These are phyloP conservation scores for Fomitiporia mediterranea DNA, from an alignment of 1,284 basidiomycete species.

Conservation along the genomic window DNA sequence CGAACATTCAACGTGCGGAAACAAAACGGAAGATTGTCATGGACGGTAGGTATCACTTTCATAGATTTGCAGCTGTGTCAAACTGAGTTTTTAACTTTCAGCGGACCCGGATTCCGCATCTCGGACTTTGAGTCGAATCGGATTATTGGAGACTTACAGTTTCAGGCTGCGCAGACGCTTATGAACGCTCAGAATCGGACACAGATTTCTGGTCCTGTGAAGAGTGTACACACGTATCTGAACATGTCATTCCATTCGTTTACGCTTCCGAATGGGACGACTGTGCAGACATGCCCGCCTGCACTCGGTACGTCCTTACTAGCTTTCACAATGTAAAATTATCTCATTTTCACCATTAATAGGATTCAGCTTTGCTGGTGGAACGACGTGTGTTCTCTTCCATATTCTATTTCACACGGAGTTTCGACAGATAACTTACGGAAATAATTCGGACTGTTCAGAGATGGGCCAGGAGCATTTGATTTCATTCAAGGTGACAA, in stretches of 20 bases:
- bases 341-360: constrained; percentile 18
- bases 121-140: constrained; percentile 71
- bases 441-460: constrained; percentile 25
- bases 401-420: neutral
- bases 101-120: constrained; percentile 66
- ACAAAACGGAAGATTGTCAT: constrained; percentile 59
- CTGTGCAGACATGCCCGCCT: constrained; percentile 70
- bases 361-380: constrained; percentile 73
- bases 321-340: too few relatives aligned
- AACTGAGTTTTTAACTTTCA: constrained; percentile 27
- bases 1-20: constrained; percentile 72
- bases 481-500: constrained; percentile 80
- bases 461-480: constrained; percentile 77
- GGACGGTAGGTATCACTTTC: constrained; percentile 52
- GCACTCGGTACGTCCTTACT: constrained; percentile 61
- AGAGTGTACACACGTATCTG: constrained; percentile 62
- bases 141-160: constrained; percentile 65
- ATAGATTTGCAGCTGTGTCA: too few relatives aligned
- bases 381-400: constrained; percentile 58
- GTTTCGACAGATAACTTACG: neutral
- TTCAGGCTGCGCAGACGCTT: constrained; percentile 56
- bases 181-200: constrained; percentile 37
- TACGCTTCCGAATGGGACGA: constrained; percentile 60
- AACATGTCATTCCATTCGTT: constrained; percentile 69
- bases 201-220: constrained; percentile 52